Base-by-base conservation (phyloP, 2,329 filamentous ascomycete species). In the Pyrenophora tritici-repentis region DNA sequence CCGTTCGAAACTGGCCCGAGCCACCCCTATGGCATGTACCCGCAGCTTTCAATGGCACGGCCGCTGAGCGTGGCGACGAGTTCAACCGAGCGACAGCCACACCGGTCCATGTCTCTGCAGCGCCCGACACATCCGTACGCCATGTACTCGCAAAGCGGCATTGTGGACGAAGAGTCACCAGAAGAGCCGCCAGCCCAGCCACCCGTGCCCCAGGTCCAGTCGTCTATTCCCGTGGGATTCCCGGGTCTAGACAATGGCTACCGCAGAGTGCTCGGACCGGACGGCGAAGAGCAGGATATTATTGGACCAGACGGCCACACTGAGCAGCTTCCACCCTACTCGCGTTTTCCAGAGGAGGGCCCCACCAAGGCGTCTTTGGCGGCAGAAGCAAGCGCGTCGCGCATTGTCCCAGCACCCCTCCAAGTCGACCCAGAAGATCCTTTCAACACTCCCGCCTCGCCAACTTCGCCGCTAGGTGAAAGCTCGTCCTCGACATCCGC, bases 281-380 rank as follows among this genome's bases (percentile, higher is more conserved):
- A 91, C 49, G 90, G 90, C 44, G 91, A 96, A 74, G 92, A 96
- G 62, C 90, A 88, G 39, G 91, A 92, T 69, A 84, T 97, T 46
- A 87, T 97, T 43, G 91, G 91, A 1, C 89, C 89, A 0, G 86
- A 96, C 65, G 92, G 92, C 1, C 91, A 97, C 68, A 87, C 89
- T 1, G 93, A 97, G 73, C 90, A 96, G 71, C 78, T 97, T 14
- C 93, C 93, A 10, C 93, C 93, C 0, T 97, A 97, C 69, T 90
- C 90, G 12, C 83, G 91, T 70, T 97, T 95, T 73, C 90, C 92
- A 2, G 89, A 95, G 44, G 88, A 90, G 49, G 78, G 86, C 75
- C 73, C 82, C 68, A 68, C 83, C 72, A 79, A 91, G 83, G 76
- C 75, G 8, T 70, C 77, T 10, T 60, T 79, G 56, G 64, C 73